Evolutionary conservation across 768 basidiomycete genomes (phyloP).

Genomic region (Dentipellis fragilis): DNA sequence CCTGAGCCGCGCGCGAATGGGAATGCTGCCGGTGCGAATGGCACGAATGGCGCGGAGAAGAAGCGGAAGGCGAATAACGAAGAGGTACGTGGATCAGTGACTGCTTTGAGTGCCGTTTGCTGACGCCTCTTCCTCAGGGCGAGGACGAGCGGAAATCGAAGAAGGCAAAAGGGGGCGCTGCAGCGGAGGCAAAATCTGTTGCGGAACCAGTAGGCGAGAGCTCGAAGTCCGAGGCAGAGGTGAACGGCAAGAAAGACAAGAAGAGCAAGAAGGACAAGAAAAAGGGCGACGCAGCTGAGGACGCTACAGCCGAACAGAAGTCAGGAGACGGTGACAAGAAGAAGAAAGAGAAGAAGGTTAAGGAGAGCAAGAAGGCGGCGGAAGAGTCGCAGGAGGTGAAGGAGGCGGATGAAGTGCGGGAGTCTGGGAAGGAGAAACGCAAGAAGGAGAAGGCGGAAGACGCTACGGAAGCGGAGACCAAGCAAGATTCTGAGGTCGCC

Average conservation of each 20-base stretch:
- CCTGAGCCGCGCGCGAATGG: conserved; percentile 2
- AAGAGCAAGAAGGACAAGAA: conserved; percentile 21
- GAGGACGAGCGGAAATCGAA: conserved; percentile 12
- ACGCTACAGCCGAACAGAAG: conserved; percentile 14
- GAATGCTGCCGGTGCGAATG: not conserved
- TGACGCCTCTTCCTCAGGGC: no score
- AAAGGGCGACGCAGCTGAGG: conserved; percentile 2
- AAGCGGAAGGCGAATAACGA: conserved; percentile 3
- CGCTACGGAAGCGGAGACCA: not conserved
- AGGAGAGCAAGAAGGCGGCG: conserved; percentile 13
- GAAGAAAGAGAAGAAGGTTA: conserved; percentile 19
- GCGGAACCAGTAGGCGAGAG: not conserved
- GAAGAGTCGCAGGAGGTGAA: conserved; percentile 5
- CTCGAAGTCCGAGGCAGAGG: conserved; percentile 6
- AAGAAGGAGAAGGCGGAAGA: conserved; percentile 11
- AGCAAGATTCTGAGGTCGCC: not conserved
- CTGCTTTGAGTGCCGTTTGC: no score
- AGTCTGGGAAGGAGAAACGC: conserved; percentile 16
- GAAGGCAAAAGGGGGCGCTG: conserved; percentile 13
- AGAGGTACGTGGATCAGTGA: conserved; percentile 5
- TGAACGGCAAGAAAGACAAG: conserved; percentile 18
- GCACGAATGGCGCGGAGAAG: not conserved
- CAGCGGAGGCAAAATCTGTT: not conserved
- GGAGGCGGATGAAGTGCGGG: conserved; percentile 22
- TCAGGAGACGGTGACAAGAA: conserved; percentile 20